Evolutionary conservation across 345 rosid species (phyloP).

Genomic region (Draba incana): DNA sequence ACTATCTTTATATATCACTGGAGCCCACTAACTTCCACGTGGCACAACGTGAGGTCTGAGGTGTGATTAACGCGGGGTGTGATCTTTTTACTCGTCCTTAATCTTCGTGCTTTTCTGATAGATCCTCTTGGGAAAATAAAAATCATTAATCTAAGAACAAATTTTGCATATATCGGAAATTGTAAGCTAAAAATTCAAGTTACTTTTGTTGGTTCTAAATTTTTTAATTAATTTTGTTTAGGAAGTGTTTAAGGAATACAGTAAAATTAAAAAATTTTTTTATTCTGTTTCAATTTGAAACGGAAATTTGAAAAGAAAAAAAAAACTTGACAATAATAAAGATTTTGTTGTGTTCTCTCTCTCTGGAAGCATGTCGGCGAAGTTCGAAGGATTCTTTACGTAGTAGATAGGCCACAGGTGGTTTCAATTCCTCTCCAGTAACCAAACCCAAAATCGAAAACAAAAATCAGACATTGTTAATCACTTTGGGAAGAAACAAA

Average conservation of each 20-base stretch:
- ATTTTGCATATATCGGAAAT: no score
- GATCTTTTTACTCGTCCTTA: constrained; percentile 19
- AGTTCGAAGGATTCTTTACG: constrained; percentile 37
- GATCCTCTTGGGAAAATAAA: constrained; percentile 16
- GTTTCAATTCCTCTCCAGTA: constrained; percentile 23
- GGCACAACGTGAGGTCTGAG: constrained; percentile 24
- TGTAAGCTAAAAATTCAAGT: no score
- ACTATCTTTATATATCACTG: no score
- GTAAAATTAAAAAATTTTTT: background rate
- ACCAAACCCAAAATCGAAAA: background rate
- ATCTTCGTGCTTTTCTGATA: constrained; percentile 31
- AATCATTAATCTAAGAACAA: no score
- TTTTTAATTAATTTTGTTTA: background rate
- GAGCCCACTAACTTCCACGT: constrained; percentile 29
- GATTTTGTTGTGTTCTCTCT: background rate
- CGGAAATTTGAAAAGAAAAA: background rate
- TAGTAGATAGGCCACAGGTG: constrained; percentile 45
- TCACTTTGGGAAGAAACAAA: background rate
- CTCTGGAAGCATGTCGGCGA: constrained; percentile 44
- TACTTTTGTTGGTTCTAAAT: no score
- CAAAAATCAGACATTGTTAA: constrained; percentile 6
- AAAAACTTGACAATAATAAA: background rate
- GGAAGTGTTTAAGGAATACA: background rate
- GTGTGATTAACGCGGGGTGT: constrained; percentile 22
- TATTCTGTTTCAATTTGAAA: background rate